These are phyloP conservation scores for Puccinellia tenuiflora DNA, from an alignment of 176 grass and related monocot genomes.

Conservation along the genomic window DNA sequence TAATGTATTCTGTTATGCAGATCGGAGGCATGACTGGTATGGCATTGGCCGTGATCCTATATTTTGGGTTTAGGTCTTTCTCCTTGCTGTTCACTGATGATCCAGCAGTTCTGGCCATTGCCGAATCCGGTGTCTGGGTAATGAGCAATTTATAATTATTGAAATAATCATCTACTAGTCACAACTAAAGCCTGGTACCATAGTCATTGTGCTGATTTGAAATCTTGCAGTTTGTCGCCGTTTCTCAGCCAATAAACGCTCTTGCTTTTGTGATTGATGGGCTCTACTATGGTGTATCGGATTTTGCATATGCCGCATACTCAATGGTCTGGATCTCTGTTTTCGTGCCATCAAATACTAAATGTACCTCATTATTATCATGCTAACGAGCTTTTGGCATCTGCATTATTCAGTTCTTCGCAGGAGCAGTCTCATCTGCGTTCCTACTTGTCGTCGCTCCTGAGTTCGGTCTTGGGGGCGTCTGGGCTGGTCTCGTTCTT, in stretches of 20 bases:
- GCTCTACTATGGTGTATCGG: conserved; percentile 87
- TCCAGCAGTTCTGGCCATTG: conserved; percentile 57
- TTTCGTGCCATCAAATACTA: background rate
- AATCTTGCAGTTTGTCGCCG: conserved; percentile 71
- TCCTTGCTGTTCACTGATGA: conserved; percentile 71
- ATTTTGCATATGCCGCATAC: conserved; percentile 88
- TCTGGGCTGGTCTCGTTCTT: conserved; percentile 74
- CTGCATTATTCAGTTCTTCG: conserved; percentile 42
- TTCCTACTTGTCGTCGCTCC: conserved; percentile 56
- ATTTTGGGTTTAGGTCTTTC: conserved; percentile 65
- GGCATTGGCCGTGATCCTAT: conserved; percentile 49
- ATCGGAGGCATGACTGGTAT: conserved; percentile 63
- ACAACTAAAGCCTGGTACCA: background rate
- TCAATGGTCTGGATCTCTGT: conserved; percentile 51
- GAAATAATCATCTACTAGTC: background rate
- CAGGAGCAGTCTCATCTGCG: conserved; percentile 50
- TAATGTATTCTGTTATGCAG: conserved; percentile 29
- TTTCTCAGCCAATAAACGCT: conserved; percentile 87
- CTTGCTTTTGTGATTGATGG: conserved; percentile 80
- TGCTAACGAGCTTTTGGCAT: background rate
- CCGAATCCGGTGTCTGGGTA: conserved; percentile 80
- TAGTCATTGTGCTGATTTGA: background rate
- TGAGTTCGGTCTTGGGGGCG: conserved; percentile 61
- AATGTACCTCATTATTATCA: background rate
- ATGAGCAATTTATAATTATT: conserved; percentile 3